Base-by-base conservation (phyloP, 2,329 filamentous ascomycete genomes). In the Aureobasidium sp. region DNA sequence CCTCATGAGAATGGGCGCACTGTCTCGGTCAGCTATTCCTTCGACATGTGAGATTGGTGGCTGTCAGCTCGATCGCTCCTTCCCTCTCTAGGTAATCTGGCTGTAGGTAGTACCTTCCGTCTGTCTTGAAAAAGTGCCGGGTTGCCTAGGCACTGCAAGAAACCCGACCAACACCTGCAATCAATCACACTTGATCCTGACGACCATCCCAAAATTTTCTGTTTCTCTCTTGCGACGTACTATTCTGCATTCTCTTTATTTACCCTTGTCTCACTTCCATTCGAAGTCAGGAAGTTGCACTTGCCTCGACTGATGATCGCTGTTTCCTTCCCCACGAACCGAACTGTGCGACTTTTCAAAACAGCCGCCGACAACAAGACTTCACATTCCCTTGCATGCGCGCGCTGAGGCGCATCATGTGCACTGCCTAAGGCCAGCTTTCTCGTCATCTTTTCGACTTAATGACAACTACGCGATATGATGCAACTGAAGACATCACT, bases 311-410 rank as follows among this genome's bases (percentile, higher is more conserved):
- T 37, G 47, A 9, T 15, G 36, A 29, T 31, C 22, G 20, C 36
- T 42, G 51, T 11, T 11, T 34, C 31, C 55, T 58, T 58, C 55
- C 55, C 55, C 55, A 58, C 55, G 42, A 11, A 39, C 31, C 48
- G 15, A 58, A 58, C 55, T 34, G 41, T 58, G 53, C 41, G 41
- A 44, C 55, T 58, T 58, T 58, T 58, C 42, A 57, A 57, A 44
- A 44, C 53, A 57, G 53, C 53, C 53, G 53, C 53, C 39, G 29
- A 44, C 53, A 57, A 47, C 55, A 36, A 45, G 39, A 51, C 47
- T 45, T 58, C 29, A 48, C 55, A 20, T 3, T 48, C 55, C 55
- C 55, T 58, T 58, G 41, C 55, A 58, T 58, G 55, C 55, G 55
- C 55, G 55, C 55, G 42, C 53, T 45, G 42, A 58, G 42, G 55